phyloP scores from a whole-genome alignment of 192 early-diverging fungal species.

The Dissophora globulifera region DNA sequence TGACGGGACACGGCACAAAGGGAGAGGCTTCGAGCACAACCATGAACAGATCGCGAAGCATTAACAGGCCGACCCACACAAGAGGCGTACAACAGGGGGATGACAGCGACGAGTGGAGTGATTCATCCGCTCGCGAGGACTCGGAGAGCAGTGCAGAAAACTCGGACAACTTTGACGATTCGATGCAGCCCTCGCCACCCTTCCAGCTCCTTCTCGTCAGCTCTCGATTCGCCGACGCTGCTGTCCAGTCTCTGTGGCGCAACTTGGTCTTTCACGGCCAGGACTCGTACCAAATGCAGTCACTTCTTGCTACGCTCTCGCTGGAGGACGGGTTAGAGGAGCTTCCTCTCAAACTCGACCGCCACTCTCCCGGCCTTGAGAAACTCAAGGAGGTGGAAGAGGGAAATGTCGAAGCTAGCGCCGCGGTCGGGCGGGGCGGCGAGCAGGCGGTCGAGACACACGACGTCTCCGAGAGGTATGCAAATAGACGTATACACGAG shows the following conservation, averaged over 20 bases:
- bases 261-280: conserved; percentile 50
- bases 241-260: conserved; percentile 26
- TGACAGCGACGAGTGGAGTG: not conserved
- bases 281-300: conserved; percentile 22
- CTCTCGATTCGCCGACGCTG: conserved; percentile 36
- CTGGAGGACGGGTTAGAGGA: conserved; percentile 14
- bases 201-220: conserved; percentile 44
- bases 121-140: not conserved
- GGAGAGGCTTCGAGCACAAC: not conserved
- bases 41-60: conserved; percentile 15
- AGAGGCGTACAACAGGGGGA: not conserved
- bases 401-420: not conserved
- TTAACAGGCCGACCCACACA: not conserved
- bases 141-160: conserved; percentile 15
- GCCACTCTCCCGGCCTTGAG: not conserved
- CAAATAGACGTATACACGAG: not conserved
- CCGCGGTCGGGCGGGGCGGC: too few species aligned
- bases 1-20: not conserved
- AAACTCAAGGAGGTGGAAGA: conserved; percentile 8
- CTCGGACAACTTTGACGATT: conserved; percentile 23
- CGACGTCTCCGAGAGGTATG: too few species aligned
- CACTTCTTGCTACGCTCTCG: conserved; percentile 18
- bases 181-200: conserved; percentile 19
- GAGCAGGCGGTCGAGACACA: too few species aligned
- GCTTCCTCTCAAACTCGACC: not conserved